Percentiles rank a stretch among this genome's conserved stretches.
phyloP scores from a whole-genome alignment of 108 stramenopile genomes.

The Fistulifera pelliculosa region DNA sequence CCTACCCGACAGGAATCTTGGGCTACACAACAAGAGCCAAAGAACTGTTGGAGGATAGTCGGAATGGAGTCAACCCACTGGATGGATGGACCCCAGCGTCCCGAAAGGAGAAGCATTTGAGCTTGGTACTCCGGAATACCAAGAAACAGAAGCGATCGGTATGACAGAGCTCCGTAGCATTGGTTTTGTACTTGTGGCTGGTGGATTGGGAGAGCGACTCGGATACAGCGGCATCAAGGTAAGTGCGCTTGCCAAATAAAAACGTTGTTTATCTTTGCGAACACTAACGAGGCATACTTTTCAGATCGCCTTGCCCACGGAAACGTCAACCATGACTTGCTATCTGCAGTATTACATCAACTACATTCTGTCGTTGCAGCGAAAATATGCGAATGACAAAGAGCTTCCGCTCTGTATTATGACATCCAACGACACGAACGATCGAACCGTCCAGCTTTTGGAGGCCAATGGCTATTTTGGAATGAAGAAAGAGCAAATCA shows the following conservation, averaged over 20 bases:
- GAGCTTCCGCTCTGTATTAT: conserved; percentile 96
- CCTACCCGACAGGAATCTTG: conserved; percentile 40
- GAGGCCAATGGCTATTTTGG: conserved; percentile 85
- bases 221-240: conserved; percentile 96
- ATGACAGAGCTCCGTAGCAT: conserved; percentile 45
- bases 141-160: conserved; percentile 48
- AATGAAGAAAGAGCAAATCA: conserved; percentile 78
- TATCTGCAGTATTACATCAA: conserved; percentile 91
- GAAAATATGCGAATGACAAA: conserved; percentile 36
- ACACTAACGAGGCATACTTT: background rate
- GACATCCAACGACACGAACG: conserved; percentile 94
- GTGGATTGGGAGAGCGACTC: conserved; percentile 96
- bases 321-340: conserved; percentile 73
- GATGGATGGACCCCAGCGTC: conserved; percentile 91
- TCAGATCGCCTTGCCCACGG: conserved; percentile 90
- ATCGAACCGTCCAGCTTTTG: conserved; percentile 70
- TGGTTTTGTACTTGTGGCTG: conserved; percentile 88
- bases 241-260: conserved; percentile 4
- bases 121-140: conserved; percentile 54
- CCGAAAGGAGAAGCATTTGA: conserved; percentile 63
- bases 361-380: conserved; percentile 89
- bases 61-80: conserved; percentile 85
- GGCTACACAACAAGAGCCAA: conserved; percentile 65
- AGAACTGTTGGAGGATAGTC: conserved; percentile 44
- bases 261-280: background rate